Conservation (phyloP, 2,329 filamentous ascomycete species). For the Penicillium sp. region DNA sequence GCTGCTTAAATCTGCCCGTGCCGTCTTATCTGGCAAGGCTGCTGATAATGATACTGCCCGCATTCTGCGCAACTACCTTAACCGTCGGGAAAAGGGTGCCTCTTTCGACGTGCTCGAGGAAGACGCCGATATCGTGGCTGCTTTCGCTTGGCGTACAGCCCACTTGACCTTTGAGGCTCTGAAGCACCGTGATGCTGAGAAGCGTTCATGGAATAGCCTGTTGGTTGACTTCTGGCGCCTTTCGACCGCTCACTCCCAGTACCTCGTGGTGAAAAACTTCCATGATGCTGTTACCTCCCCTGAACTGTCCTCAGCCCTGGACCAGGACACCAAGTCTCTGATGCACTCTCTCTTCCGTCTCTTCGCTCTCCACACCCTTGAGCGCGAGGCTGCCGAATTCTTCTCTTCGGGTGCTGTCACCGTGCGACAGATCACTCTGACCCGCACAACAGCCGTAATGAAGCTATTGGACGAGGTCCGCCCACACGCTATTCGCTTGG, state of each 20-base stretch:
- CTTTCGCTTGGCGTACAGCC: constrained; percentile 73
- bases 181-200: constrained; percentile 71
- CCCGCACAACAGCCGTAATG: constrained; percentile 67
- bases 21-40: constrained; percentile 65
- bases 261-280: constrained; percentile 77
- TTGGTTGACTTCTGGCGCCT: constrained; percentile 77
- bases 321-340: constrained; percentile 57
- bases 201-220: constrained; percentile 74
- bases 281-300: constrained; percentile 65
- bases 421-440: constrained; percentile 69
- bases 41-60: constrained; percentile 67
- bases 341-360: constrained; percentile 69
- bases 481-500: constrained; percentile 69
- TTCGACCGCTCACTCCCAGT: constrained; percentile 73
- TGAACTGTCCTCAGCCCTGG: constrained; percentile 54
- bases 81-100: constrained; percentile 67
- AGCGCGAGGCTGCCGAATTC: constrained; percentile 70
- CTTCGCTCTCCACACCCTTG: constrained; percentile 65
- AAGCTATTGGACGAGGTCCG: constrained; percentile 69
- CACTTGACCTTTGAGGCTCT: constrained; percentile 75
- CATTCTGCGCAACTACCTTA: constrained; percentile 65
- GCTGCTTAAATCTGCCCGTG: constrained; percentile 72
- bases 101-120: constrained; percentile 72
- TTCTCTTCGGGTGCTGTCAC: constrained; percentile 69
- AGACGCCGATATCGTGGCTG: constrained; percentile 69